Base-by-base conservation (phyloP, 2,329 filamentous ascomycete species). In the Ophiocordyceps camponoti-rufipedis region DNA sequence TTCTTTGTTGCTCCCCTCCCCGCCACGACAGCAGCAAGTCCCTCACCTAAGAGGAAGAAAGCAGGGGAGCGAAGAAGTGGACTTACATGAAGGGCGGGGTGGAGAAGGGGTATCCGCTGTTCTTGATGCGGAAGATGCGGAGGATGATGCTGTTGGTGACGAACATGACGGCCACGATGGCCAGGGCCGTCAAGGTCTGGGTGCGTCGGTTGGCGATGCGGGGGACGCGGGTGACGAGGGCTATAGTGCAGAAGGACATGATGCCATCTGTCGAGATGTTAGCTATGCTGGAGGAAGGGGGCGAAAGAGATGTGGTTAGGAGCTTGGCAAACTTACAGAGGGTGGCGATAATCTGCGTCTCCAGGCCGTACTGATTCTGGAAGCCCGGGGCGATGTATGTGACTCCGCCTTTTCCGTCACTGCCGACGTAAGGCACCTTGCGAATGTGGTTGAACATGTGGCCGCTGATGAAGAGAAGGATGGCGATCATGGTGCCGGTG, bases 361-460 rank as follows among this genome's bases (percentile, higher is more conserved):
- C 91, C 54, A 98, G 69, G 13, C 91, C 91, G 56, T 82, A 87
- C 60, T 98, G 91, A 60, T 79, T 94, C 62, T 89, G 86, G 65
- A 98, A 98, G 1, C 91, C 89, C 38, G 74, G 73, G 4, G 89
- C 85, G 62, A 98, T 91, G 62, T 96, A 96, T 58, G 67, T 84
- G 50, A 98, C 76, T 5, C 87, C 87, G 16, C 91, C 91, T 46
- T 75, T 78, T 35, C 86, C 85, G 59, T 96, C 80, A 40, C 82
- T 84, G 40, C 79, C 72, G 31, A 96, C 86, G 55, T 98, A 98
- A 3, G 91, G 91, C 3, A 93, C 85, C 62, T 91, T 89, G 54
- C 93, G 78, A 58, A 98, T 98, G 59, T 95, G 88, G 64, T 96
- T 98, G 74, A 93, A 98, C 93, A 98, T 98, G 65, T 96, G 88